Percentiles rank a stretch among this genome's conserved stretches.
phyloP scores from a whole-genome alignment of 345 rosid genomes.

The Hypericum perforatum region DNA sequence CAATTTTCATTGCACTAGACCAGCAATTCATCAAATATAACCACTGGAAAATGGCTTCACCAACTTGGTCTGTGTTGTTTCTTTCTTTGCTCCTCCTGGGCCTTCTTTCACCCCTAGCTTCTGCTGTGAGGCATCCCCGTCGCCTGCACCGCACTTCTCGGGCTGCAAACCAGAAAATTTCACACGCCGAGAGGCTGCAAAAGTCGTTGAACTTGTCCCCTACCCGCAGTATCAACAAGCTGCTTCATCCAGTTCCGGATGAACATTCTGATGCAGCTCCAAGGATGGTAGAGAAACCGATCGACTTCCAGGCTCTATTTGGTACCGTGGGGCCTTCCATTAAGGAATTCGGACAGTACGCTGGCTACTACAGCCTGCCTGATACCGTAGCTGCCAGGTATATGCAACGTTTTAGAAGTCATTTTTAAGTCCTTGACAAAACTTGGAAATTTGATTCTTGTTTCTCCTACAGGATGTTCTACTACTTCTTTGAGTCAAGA shows the following conservation, averaged over 20 bases:
- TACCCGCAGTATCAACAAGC: too few species aligned
- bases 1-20: too few species aligned
- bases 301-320: constrained; percentile 21
- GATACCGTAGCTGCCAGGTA: constrained; percentile 65
- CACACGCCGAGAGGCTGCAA: constrained; percentile 15
- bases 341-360: constrained; percentile 63
- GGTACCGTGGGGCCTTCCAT: constrained; percentile 36
- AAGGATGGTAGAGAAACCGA: constrained; percentile 26
- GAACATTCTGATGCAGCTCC: neutral
- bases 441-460: neutral
- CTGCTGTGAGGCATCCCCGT: too few species aligned
- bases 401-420: neutral
- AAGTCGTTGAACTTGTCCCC: neutral
- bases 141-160: neutral
- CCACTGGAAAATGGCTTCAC: too few species aligned
- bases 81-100: too few species aligned
- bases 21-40: too few species aligned
- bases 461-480: constrained; percentile 50
- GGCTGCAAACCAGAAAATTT: neutral
- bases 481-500: constrained; percentile 71
- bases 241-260: neutral
- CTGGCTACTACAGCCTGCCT: constrained; percentile 70
- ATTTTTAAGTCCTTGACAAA: too few species aligned
- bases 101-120: too few species aligned
- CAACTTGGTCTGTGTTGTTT: too few species aligned